These are phyloP conservation scores for Viridothelium virens DNA, from an alignment of 495 filamentous ascomycete species.

Conservation along the genomic window DNA sequence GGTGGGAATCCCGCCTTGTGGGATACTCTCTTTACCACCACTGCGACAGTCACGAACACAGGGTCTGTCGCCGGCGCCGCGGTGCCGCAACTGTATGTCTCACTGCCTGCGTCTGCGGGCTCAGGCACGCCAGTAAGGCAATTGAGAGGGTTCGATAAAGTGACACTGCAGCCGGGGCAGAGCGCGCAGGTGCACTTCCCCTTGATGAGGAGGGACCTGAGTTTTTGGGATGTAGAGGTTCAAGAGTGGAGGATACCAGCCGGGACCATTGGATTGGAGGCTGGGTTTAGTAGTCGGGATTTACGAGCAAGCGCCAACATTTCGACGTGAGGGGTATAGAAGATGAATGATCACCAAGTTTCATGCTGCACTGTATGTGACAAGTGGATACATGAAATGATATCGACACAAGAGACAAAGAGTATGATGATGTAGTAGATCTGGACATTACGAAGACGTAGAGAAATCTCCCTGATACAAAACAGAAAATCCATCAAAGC, in stretches of 20 bases:
- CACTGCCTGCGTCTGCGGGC: slow-evolving; percentile 39
- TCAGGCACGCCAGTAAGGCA: slow-evolving; percentile 46
- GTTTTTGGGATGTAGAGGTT: slow-evolving; percentile 53
- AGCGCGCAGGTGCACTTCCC: slow-evolving; percentile 43
- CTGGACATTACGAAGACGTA: not conserved
- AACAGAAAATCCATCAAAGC: too few species aligned
- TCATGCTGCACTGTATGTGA: too few species aligned
- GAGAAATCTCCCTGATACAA: not conserved
- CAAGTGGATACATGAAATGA: too few species aligned
- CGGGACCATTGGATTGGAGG: slow-evolving; percentile 16
- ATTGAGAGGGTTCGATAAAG: slow-evolving; percentile 62
- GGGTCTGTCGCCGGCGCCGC: slow-evolving; percentile 38
- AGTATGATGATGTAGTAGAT: not conserved
- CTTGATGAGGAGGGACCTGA: slow-evolving; percentile 58
- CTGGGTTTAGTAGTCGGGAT: slow-evolving; percentile 24
- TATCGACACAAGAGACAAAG: too few species aligned
- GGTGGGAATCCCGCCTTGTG: slow-evolving; percentile 54
- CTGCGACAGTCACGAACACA: slow-evolving; percentile 49
- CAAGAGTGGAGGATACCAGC: slow-evolving; percentile 48
- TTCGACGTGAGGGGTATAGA: not conserved
- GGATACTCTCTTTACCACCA: slow-evolving; percentile 48
- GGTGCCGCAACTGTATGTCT: slow-evolving; percentile 59
- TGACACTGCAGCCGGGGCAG: slow-evolving; percentile 38
- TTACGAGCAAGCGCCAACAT: slow-evolving; percentile 1
- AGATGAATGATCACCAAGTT: too few species aligned